Percentiles rank a stretch among this genome's conserved stretches.
These are phyloP conservation scores for Xylariomycetidae sp. DNA, from an alignment of 2,329 filamentous ascomycete species.

Conservation along the genomic window DNA sequence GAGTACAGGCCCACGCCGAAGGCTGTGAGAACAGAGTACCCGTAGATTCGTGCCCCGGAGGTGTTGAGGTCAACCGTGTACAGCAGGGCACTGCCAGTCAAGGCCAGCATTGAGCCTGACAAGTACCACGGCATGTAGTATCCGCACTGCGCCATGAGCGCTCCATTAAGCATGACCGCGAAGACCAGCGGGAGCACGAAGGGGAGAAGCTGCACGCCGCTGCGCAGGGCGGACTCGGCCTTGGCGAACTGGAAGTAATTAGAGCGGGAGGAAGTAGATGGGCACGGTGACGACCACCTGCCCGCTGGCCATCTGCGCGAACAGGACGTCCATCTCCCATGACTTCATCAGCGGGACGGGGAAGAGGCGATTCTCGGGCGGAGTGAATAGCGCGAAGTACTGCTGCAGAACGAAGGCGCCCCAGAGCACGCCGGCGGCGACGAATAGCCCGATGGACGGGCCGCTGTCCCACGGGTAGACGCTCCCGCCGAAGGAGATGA, in stretches of 20 bases:
- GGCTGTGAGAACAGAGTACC: constrained; percentile 1
- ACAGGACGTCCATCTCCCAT: neutral
- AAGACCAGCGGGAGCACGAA: constrained; percentile 8
- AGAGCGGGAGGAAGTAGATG: constrained; percentile 4
- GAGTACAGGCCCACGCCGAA: constrained; percentile 2
- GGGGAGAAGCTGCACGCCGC: constrained; percentile 16
- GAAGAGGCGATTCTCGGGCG: constrained; percentile 28
- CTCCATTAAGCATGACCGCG: constrained; percentile 21
- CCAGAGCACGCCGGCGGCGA: constrained; percentile 34
- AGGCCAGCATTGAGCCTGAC: neutral
- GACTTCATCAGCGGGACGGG: constrained; percentile 25
- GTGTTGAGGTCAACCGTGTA: neutral
- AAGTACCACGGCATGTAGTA: constrained; percentile 8
- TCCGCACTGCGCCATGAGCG: neutral
- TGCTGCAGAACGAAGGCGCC: constrained; percentile 36
- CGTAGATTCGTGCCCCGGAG: constrained; percentile 2
- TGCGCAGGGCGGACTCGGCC: neutral
- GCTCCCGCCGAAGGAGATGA: constrained; percentile 40
- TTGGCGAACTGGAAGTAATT: constrained; percentile 5
- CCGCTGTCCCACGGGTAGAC: constrained; percentile 40
- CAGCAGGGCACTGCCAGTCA: constrained; percentile 2
- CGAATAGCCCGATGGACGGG: constrained; percentile 37
- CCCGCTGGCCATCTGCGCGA: neutral
- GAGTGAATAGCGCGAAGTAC: constrained; percentile 31
- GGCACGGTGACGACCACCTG: neutral